Evolutionary conservation across 106 monocot genomes (phyloP).

Genomic region (Hemerocallis citrina): DNA sequence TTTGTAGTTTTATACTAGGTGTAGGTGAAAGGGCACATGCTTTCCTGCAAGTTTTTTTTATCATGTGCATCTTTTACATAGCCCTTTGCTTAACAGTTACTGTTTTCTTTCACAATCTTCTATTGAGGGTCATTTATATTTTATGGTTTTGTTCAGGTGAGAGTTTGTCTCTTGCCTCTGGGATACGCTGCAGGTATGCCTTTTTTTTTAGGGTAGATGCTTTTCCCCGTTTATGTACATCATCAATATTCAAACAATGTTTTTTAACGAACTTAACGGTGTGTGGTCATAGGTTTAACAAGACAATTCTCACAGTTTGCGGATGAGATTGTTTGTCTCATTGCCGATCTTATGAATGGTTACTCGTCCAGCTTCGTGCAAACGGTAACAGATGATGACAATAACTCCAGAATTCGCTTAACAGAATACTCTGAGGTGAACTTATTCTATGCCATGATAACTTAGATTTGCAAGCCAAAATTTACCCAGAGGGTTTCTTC

Average conservation of each 20-base stretch:
- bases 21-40: neutral
- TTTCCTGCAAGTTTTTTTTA: neutral
- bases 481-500: neutral
- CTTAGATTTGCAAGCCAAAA: neutral
- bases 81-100: neutral
- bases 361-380: slow-evolving; percentile 9
- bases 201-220: slow-evolving; percentile 46
- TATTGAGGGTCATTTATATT: neutral
- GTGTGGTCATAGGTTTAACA: slow-evolving; percentile 32
- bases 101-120: too few relatives aligned
- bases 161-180: slow-evolving; percentile 60
- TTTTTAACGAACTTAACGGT: neutral
- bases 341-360: slow-evolving; percentile 31
- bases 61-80: neutral
- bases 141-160: slow-evolving; percentile 35
- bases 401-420: slow-evolving; percentile 47
- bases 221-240: neutral
- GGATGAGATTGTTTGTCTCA: slow-evolving; percentile 23
- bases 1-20: neutral
- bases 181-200: slow-evolving; percentile 55
- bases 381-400: slow-evolving; percentile 10
- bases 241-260: neutral
- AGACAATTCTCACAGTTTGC: slow-evolving; percentile 33
- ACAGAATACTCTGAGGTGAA: slow-evolving; percentile 66
- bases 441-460: neutral